Percentiles rank a stretch among this genome's conserved stretches.
These are phyloP conservation scores for Sedum album DNA, from an alignment of 164 flowering plant species.

Conservation along the genomic window DNA sequence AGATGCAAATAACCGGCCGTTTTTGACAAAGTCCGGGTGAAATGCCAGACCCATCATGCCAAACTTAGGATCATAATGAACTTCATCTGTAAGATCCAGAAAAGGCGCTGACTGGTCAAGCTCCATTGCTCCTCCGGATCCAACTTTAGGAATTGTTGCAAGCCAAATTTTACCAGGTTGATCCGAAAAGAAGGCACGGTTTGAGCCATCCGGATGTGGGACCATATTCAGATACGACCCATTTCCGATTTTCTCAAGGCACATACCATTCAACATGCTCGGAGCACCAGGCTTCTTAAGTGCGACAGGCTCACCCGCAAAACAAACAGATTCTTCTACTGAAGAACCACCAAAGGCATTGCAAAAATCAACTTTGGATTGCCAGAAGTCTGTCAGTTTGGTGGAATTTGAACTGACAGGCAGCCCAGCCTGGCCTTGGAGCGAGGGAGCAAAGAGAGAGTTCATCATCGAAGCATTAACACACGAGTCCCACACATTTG, in stretches of 20 bases:
- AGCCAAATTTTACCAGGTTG: slow-evolving; percentile 36
- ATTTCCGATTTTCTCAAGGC: slow-evolving; percentile 30
- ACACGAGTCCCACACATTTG: slow-evolving; percentile 60
- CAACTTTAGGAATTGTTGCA: slow-evolving; percentile 28
- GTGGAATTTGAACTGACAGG: slow-evolving; percentile 32
- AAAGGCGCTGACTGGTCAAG: slow-evolving; percentile 29
- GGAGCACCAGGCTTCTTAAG: slow-evolving; percentile 10
- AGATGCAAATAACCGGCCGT: slow-evolving; percentile 43
- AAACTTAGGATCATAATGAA: slow-evolving; percentile 17
- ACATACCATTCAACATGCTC: slow-evolving; percentile 16
- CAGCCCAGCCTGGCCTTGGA: slow-evolving; percentile 21
- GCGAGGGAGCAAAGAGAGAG: slow-evolving; percentile 49
- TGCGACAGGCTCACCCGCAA: slow-evolving; percentile 16
- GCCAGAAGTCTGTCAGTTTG: slow-evolving; percentile 40
- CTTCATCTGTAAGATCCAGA: slow-evolving; percentile 35
- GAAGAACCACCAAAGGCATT: slow-evolving; percentile 24
- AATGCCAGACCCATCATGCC: slow-evolving; percentile 43
- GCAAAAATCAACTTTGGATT: slow-evolving; percentile 22
- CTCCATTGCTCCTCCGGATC: slow-evolving; percentile 19
- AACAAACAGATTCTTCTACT: slow-evolving; percentile 17
- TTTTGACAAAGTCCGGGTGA: slow-evolving; percentile 34
- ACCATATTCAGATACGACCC: slow-evolving; percentile 33
- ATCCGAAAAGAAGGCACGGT: slow-evolving; percentile 30
- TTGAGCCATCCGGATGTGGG: slow-evolving; percentile 47
- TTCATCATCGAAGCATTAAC: slow-evolving; percentile 41